Evolutionary conservation across 2,329 filamentous ascomycete genomes (phyloP).

Genomic region (Thielaviopsis musarum): DNA sequence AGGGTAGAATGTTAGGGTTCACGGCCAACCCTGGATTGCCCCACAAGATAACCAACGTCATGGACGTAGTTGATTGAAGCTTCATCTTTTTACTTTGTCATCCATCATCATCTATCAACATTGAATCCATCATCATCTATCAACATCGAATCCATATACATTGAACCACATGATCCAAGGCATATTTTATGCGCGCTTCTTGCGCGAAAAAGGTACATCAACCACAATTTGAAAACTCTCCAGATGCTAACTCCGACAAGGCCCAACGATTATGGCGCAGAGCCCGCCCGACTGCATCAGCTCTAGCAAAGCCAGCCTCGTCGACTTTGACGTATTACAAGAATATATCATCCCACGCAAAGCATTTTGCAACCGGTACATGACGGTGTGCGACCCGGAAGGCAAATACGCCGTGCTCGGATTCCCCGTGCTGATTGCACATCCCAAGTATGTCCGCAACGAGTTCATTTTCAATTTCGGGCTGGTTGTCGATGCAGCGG

Average conservation of each 20-base stretch:
- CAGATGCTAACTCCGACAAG: constrained; percentile 39
- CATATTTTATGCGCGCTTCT: constrained; percentile 55
- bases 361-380: constrained; percentile 82
- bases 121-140: too few relatives aligned
- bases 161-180: constrained; percentile 41
- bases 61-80: too few relatives aligned
- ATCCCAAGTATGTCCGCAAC: constrained; percentile 72
- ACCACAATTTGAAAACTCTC: too few relatives aligned
- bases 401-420: constrained; percentile 64
- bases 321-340: constrained; percentile 73
- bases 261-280: constrained; percentile 37
- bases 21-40: too few relatives aligned
- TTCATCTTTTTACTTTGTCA: too few relatives aligned
- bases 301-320: constrained; percentile 41
- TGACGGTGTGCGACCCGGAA: constrained; percentile 59
- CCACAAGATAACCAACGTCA: too few relatives aligned
- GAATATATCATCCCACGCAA: constrained; percentile 91
- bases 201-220: constrained; percentile 43
- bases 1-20: too few relatives aligned
- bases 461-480: constrained; percentile 99
- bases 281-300: constrained; percentile 20
- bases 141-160: too few relatives aligned
- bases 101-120: too few relatives aligned
- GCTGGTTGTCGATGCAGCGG: constrained; percentile 51
- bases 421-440: constrained; percentile 74